A percentile compares a stretch with the other conserved stretches of the same genome.
Conservation (phyloP, 2,329 filamentous ascomycete genomes). For the Cucurbitaria berberidis region DNA sequence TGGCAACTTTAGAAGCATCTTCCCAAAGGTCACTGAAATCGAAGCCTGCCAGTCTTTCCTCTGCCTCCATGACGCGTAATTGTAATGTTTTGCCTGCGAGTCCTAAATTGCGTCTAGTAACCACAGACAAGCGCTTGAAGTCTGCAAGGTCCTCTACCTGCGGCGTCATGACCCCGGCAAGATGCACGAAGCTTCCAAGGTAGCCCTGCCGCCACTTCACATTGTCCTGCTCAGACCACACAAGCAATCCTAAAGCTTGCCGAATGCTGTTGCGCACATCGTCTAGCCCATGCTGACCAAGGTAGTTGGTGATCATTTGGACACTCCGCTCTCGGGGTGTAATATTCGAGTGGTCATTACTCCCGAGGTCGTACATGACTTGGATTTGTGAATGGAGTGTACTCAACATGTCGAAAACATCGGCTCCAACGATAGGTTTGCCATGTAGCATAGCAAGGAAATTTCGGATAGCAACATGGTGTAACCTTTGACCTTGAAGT, state of each 20-base stretch:
- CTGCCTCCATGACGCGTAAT: slow-evolving; percentile 66
- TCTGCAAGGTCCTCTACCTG: slow-evolving; percentile 59
- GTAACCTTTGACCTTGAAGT: slow-evolving; percentile 58
- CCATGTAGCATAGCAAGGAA: slow-evolving; percentile 70
- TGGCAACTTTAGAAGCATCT: slow-evolving; percentile 39
- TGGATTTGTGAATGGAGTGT: slow-evolving; percentile 68
- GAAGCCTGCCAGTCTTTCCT: slow-evolving; percentile 66
- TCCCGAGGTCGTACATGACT: slow-evolving; percentile 58
- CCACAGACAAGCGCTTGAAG: slow-evolving; percentile 64
- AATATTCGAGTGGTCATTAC: slow-evolving; percentile 27
- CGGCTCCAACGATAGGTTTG: slow-evolving; percentile 68
- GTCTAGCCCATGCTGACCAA: slow-evolving; percentile 65
- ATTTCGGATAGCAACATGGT: slow-evolving; percentile 72
- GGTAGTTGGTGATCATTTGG: slow-evolving; percentile 66
- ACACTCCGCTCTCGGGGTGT: slow-evolving; percentile 56
- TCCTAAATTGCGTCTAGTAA: slow-evolving; percentile 68
- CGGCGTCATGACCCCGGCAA: slow-evolving; percentile 63
- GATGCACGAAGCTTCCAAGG: slow-evolving; percentile 71
- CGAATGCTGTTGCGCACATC: slow-evolving; percentile 68
- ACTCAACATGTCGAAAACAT: slow-evolving; percentile 66
- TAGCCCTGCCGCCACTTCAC: slow-evolving; percentile 72
- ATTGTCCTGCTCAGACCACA: slow-evolving; percentile 68
- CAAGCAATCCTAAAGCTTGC: slow-evolving; percentile 65
- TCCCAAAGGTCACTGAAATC: slow-evolving; percentile 67
- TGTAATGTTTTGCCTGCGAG: slow-evolving; percentile 67